These are phyloP conservation scores for Pterocarpus santalinus DNA, from an alignment of 306 rosid species.

Conservation along the genomic window DNA sequence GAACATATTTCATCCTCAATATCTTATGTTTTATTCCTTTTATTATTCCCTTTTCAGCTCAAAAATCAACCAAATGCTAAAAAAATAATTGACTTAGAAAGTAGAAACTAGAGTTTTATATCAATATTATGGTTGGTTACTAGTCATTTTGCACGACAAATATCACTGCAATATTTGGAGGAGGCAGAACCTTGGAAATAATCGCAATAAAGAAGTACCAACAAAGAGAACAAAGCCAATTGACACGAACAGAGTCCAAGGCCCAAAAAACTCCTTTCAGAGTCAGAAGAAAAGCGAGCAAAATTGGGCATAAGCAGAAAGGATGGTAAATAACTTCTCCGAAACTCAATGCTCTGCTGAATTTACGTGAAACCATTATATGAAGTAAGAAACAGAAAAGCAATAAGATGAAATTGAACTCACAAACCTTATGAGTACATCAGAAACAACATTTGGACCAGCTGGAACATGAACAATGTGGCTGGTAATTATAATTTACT, in stretches of 20 bases:
- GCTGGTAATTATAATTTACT: slow-evolving; percentile 36
- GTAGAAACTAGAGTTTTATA: no score
- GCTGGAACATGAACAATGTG: slow-evolving; percentile 56
- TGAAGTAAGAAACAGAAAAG: neutral
- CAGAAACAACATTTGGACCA: slow-evolving; percentile 56
- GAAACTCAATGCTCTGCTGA: neutral
- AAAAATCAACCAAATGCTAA: no score
- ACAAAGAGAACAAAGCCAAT: slow-evolving; percentile 58
- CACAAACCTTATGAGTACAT: slow-evolving; percentile 65
- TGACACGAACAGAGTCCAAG: slow-evolving; percentile 43
- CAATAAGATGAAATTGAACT: slow-evolving; percentile 19
- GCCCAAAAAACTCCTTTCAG: slow-evolving; percentile 13
- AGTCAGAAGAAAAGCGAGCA: slow-evolving; percentile 29
- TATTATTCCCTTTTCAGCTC: no score
- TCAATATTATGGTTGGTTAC: no score
- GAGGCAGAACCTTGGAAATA: slow-evolving; percentile 20
- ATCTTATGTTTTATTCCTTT: no score
- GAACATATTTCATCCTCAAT: no score
- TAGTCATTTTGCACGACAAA: neutral
- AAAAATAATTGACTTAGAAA: no score
- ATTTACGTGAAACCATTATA: slow-evolving; percentile 1
- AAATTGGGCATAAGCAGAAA: slow-evolving; percentile 19
- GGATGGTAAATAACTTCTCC: slow-evolving; percentile 15
- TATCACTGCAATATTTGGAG: no score
- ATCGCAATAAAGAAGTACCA: slow-evolving; percentile 64